phyloP scores from a whole-genome alignment of 129 eudicot species.

The Pseudognaphalium luteoalbum region DNA sequence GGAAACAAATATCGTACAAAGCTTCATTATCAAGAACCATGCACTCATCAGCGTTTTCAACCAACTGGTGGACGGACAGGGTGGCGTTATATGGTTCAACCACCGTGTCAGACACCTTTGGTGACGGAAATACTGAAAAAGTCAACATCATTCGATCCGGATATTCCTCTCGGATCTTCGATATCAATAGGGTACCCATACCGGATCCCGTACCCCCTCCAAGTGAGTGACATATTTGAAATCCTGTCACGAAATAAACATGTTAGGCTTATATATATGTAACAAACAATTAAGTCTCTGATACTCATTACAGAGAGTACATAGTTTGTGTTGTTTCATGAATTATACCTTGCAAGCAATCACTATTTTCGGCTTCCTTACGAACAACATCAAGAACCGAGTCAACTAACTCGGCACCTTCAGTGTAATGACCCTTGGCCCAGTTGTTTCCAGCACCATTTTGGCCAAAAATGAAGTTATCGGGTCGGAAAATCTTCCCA shows the following conservation, averaged over 20 bases:
- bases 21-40: slow-evolving; percentile 88
- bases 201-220: slow-evolving; percentile 92
- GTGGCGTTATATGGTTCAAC: slow-evolving; percentile 92
- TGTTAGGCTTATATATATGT: not conserved
- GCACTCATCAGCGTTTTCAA: slow-evolving; percentile 85
- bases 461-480: slow-evolving; percentile 78
- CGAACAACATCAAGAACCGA: slow-evolving; percentile 85
- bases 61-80: slow-evolving; percentile 77
- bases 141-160: slow-evolving; percentile 92
- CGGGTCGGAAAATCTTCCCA: slow-evolving; percentile 76
- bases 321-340: not conserved
- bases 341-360: slow-evolving; percentile 70
- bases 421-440: slow-evolving; percentile 88
- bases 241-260: slow-evolving; percentile 41
- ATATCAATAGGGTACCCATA: slow-evolving; percentile 76
- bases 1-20: slow-evolving; percentile 79
- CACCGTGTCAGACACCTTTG: slow-evolving; percentile 83
- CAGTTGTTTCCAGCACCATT: slow-evolving; percentile 86
- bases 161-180: slow-evolving; percentile 83
- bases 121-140: slow-evolving; percentile 81
- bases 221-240: slow-evolving; percentile 79
- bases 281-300: not conserved
- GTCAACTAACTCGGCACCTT: slow-evolving; percentile 81
- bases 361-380: slow-evolving; percentile 81
- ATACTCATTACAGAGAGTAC: too few species aligned